Evolutionary conservation across 31 red algal genomes (phyloP).

Genomic region (Odonthalia washingtoniensis): DNA sequence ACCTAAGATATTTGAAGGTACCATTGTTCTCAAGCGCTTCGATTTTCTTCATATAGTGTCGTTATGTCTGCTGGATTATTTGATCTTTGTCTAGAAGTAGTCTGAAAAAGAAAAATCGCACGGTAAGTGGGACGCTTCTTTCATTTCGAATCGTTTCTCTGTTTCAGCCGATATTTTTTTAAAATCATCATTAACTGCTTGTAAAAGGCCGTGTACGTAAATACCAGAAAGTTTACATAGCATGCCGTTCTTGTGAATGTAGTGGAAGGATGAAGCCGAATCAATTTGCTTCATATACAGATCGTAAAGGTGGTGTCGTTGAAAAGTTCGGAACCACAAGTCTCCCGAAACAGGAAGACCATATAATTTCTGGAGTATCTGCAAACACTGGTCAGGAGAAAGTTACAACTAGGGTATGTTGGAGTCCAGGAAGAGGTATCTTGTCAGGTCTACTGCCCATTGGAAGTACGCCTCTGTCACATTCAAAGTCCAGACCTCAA

Average conservation of each 20-base stretch:
- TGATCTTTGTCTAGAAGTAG: too few species aligned
- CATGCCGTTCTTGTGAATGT: background rate
- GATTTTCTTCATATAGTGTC: too few species aligned
- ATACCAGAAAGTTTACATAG: conserved; percentile 15
- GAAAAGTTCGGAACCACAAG: conserved; percentile 36
- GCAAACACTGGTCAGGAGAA: conserved; percentile 14
- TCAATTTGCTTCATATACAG: background rate
- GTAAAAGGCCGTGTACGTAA: conserved; percentile 37
- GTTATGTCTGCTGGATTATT: too few species aligned
- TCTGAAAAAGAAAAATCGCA: conserved; percentile 30
- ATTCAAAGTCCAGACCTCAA: conserved; percentile 44
- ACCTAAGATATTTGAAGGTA: too few species aligned
- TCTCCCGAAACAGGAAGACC: conserved; percentile 48
- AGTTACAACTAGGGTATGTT: conserved; percentile 45
- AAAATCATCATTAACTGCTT: conserved; percentile 7
- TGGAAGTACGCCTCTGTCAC: too few species aligned
- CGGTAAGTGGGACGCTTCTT: conserved; percentile 1
- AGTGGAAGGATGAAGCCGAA: conserved; percentile 53
- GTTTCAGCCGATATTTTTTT: background rate
- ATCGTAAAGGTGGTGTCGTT: conserved; percentile 12
- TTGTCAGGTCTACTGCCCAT: conserved; percentile 24
- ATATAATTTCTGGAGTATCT: conserved; percentile 39
- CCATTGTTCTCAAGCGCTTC: too few species aligned
- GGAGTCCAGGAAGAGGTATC: conserved; percentile 36
- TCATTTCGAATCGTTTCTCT: background rate